Conservation (phyloP, 2,329 filamentous ascomycete genomes). For the Graphilbum sp. region DNA sequence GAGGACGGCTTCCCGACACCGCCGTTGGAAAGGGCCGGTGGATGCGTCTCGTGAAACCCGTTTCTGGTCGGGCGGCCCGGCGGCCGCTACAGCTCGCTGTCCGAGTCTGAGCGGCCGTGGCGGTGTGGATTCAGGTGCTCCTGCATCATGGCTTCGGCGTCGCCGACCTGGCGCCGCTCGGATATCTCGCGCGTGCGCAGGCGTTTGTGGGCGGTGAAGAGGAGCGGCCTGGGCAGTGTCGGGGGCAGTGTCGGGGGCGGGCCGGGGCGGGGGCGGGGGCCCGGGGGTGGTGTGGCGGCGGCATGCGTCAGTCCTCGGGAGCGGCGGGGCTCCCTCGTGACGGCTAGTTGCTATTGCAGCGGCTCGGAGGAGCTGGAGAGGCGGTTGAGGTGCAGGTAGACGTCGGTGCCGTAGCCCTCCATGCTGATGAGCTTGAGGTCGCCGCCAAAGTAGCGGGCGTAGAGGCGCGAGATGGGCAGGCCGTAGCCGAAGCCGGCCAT, state of each 20-base stretch:
- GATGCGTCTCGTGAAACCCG: too few species aligned
- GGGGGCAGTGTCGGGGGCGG: neutral
- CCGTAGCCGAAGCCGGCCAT: constrained; percentile 99
- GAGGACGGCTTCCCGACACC: too few species aligned
- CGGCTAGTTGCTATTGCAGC: constrained; percentile 83
- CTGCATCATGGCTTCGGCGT: constrained; percentile 64
- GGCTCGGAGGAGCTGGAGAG: constrained; percentile 92
- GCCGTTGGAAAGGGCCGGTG: too few species aligned
- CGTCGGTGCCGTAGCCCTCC: constrained; percentile 99
- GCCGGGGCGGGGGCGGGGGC: neutral
- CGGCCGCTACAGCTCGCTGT: constrained; percentile 19
- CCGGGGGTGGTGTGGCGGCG: neutral
- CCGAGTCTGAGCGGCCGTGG: constrained; percentile 16
- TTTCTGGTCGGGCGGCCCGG: too few species aligned
- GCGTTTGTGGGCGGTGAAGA: constrained; percentile 29
- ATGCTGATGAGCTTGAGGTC: constrained; percentile 97
- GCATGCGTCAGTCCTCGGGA: constrained; percentile 47
- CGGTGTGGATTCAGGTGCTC: constrained; percentile 16
- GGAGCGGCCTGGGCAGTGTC: neutral
- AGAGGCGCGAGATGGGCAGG: constrained; percentile 80
- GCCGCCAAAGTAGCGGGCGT: constrained; percentile 92
- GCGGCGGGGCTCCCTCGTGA: constrained; percentile 60
- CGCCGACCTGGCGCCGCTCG: constrained; percentile 78
- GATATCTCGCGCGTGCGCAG: constrained; percentile 46
- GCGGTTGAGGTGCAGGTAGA: constrained; percentile 93